phyloP scores from a whole-genome alignment of 1,284 basidiomycete genomes.

The Cryptococcus wingfieldii region DNA sequence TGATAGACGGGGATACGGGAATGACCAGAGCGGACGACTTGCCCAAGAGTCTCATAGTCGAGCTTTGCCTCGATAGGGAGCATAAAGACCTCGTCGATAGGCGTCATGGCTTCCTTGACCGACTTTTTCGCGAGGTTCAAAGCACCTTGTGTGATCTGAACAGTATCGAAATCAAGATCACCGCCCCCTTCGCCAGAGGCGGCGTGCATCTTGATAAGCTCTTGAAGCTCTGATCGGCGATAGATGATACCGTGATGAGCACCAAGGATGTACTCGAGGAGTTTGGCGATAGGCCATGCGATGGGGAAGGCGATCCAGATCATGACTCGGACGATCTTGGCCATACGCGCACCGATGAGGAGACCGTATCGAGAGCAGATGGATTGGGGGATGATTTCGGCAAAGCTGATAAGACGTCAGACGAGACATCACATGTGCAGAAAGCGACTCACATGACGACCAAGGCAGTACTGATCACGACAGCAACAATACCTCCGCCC shows the following conservation, averaged over 20 bases:
- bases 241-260: constrained; percentile 54
- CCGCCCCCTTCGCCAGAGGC: constrained; percentile 59
- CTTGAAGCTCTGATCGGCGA: constrained; percentile 58
- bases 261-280: constrained; percentile 73
- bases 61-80: constrained; percentile 72
- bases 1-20: constrained; percentile 63
- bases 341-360: constrained; percentile 83
- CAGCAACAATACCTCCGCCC: constrained; percentile 71
- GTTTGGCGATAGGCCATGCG: constrained; percentile 77
- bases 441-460: constrained; percentile 68
- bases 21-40: constrained; percentile 72
- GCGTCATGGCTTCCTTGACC: constrained; percentile 72
- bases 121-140: constrained; percentile 65
- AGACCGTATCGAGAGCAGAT: constrained; percentile 89
- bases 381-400: constrained; percentile 56
- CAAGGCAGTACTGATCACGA: constrained; percentile 71
- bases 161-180: constrained; percentile 67
- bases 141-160: constrained; percentile 69
- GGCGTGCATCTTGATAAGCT: constrained; percentile 68
- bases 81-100: constrained; percentile 66
- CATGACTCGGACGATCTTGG: constrained; percentile 62
- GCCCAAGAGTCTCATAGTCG: constrained; percentile 69
- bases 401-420: constrained; percentile 16
- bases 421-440: background rate
- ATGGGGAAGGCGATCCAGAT: constrained; percentile 65